Percentiles rank a stretch among this genome's conserved stretches.
These are phyloP conservation scores for Candida broadrunensis DNA, from an alignment of 805 yeast genomes.

Conservation along the genomic window DNA sequence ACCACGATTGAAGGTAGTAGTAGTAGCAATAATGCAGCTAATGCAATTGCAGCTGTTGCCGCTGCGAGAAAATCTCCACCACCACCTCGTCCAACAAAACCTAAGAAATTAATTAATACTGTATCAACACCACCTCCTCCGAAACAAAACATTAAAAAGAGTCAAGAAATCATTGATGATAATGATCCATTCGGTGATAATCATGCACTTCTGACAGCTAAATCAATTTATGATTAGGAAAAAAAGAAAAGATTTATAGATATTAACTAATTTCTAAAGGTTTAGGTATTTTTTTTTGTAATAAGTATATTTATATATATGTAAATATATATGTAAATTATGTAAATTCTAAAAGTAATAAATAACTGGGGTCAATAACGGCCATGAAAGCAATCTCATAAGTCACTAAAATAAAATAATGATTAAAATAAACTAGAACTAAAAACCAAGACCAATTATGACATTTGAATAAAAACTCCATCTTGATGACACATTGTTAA, in stretches of 20 bases:
- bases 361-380: too few relatives aligned
- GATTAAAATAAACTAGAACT: too few relatives aligned
- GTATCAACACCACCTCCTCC: constrained; percentile 7
- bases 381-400: too few relatives aligned
- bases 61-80: constrained; percentile 16
- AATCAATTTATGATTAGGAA: constrained; percentile 14
- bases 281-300: too few relatives aligned
- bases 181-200: constrained; percentile 42
- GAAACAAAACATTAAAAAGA: constrained; percentile 4
- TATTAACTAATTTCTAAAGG: too few relatives aligned
- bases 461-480: constrained; percentile 15
- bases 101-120: constrained; percentile 6
- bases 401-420: too few relatives aligned
- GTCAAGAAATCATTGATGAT: constrained; percentile 1
- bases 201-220: constrained; percentile 14
- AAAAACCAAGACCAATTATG: too few relatives aligned
- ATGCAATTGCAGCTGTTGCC: neutral
- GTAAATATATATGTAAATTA: too few relatives aligned
- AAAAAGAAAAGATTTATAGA: too few relatives aligned
- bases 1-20: constrained; percentile 7
- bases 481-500: constrained; percentile 23
- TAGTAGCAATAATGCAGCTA: neutral
- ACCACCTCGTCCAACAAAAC: constrained; percentile 26
- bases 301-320: too few relatives aligned
- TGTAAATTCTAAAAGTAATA: too few relatives aligned